Evolutionary conservation across 192 early-diverging fungal genomes (phyloP).

Genomic region (Coemansia interrupta): DNA sequence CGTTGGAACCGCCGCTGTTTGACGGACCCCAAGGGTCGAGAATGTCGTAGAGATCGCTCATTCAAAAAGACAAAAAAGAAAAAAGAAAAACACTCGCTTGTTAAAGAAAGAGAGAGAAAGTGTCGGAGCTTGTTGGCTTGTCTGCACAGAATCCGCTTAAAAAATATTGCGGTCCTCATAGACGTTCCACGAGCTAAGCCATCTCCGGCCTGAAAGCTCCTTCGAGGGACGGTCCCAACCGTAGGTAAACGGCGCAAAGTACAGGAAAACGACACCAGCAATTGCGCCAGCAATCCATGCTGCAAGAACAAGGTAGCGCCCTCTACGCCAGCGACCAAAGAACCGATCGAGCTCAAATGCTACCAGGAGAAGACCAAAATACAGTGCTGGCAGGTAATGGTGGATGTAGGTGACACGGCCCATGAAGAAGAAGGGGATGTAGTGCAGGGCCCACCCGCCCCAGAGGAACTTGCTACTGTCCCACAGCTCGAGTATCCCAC

Average conservation of each 20-base stretch:
- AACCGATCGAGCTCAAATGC: constrained; percentile 74
- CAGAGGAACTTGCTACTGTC: constrained; percentile 76
- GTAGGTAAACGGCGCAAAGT: constrained; percentile 77
- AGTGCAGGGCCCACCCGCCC: constrained; percentile 82
- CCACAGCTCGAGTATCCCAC: constrained; percentile 56
- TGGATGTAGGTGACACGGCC: constrained; percentile 90
- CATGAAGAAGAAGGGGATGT: constrained; percentile 89
- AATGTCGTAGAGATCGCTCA: constrained; percentile 55
- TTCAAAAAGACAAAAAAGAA: constrained; percentile 15
- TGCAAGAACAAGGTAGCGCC: constrained; percentile 57
- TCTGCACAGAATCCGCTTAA: constrained; percentile 1
- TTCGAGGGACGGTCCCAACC: constrained; percentile 67
- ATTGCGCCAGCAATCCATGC: constrained; percentile 27
- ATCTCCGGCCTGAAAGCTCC: constrained; percentile 57
- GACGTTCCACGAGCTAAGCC: constrained; percentile 81
- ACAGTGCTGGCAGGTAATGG: constrained; percentile 88
- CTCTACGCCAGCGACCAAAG: constrained; percentile 55
- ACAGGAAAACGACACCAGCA: constrained; percentile 48
- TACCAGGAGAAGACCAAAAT: constrained; percentile 74
- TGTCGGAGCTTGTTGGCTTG: not conserved
- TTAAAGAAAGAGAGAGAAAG: not conserved
- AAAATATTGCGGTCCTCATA: constrained; percentile 45
- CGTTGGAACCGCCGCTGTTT: constrained; percentile 4
- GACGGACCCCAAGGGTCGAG: constrained; percentile 51
- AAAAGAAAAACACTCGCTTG: not conserved